phyloP scores from a whole-genome alignment of 345 rosid species.

The Citrus sp. region DNA sequence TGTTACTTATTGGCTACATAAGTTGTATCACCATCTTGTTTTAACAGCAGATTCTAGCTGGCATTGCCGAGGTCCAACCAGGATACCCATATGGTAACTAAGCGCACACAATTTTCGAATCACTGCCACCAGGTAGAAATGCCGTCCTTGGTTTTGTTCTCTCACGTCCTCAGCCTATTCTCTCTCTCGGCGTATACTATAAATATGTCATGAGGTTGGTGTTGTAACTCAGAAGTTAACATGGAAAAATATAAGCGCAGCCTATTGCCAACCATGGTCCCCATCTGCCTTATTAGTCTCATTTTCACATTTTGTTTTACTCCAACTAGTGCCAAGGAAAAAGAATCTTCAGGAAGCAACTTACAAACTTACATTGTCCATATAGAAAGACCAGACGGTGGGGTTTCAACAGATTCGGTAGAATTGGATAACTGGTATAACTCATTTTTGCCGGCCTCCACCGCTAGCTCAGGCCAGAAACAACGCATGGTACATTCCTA shows the following conservation, averaged over 20 bases:
- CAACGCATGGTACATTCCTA: conserved; percentile 35
- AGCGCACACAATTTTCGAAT: not conserved
- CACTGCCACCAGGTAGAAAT: not conserved
- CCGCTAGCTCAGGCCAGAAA: conserved; percentile 10
- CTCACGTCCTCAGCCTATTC: not conserved
- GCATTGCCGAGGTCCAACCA: not conserved
- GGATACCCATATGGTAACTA: not conserved
- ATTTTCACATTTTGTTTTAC: conserved; percentile 16
- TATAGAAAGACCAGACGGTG: conserved; percentile 21
- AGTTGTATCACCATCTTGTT: not conserved
- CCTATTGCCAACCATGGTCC: conserved; percentile 6
- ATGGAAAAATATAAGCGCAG: conserved; percentile 6
- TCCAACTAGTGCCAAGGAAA: conserved; percentile 7
- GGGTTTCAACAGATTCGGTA: not conserved
- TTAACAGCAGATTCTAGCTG: not conserved
- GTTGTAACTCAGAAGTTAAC: not conserved
- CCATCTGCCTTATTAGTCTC: conserved; percentile 10
- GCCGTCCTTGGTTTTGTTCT: not conserved
- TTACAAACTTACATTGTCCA: conserved; percentile 32
- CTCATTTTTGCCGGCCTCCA: conserved; percentile 30
- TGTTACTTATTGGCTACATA: not conserved
- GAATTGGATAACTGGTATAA: conserved; percentile 29
- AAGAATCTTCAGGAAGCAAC: not conserved
- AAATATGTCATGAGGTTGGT: not conserved
- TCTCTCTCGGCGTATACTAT: not conserved